Base-by-base conservation (phyloP, 768 basidiomycete genomes). In the Rhizopogon roseolus region DNA sequence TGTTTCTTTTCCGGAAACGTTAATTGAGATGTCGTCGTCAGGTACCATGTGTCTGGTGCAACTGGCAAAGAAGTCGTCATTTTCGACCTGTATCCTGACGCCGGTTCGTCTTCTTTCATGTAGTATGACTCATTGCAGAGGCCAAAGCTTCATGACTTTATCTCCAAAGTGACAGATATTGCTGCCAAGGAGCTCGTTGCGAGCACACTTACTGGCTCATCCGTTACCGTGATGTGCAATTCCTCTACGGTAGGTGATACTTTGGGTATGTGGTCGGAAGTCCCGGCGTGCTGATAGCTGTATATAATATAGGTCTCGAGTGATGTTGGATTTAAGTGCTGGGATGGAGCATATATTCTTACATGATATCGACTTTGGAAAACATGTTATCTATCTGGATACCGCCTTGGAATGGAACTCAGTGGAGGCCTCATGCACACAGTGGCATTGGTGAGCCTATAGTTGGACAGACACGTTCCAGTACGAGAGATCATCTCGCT, bases 51-150 rank as follows among this genome's bases (percentile, higher is more conserved):
- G 0, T 55, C 71, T 2, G 74, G 75, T 19, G 80, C 81, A 8
- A 82, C 81, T 1, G 80, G 82, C 28, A 81, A 77, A 57, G 82
- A 85, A 64, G 79, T 80, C 22, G 70, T 70, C 6, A 83, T 85
- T 44, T 74, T 84, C 37, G 83, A 84, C 60, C 64, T 85, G 22
- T 80, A 81, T 55, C 76, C 78, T 2, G 69, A 70, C n/a, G 84
- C 82, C 7, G 76, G 80, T 81, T 49, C 28, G 75, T 45, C n/a
- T 16, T 25, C 41, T 8, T 29, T 22, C 22, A 22, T 22, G 22
- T 22, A 22, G 29, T 10, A 6, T 11, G 2, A 17, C 52, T 29
- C 1, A 13, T 19, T 13, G 19, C 29, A 22, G 22, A 22, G 2
- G 5, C 13, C 9, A 9, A 7, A 9, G 6, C 6, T 4, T 10